Base-by-base conservation (phyloP, 1,139 yeast genomes). In the Saccharomycopsis hybrid region DNA sequence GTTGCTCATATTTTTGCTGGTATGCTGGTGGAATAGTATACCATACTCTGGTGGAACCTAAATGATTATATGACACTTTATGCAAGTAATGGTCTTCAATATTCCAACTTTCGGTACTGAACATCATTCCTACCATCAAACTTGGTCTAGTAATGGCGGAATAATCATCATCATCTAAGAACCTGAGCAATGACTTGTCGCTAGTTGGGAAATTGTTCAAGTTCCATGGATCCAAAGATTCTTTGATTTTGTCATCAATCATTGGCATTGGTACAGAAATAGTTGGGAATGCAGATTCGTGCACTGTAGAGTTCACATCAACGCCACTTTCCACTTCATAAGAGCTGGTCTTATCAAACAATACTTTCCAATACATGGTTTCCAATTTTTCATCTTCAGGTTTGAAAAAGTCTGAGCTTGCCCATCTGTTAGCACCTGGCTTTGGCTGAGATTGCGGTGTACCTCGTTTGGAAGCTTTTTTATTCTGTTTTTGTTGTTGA, bases 11-110 rank as follows among this genome's bases (percentile, higher is more conserved):
- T 54, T 74, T 75, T 5, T 69, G 77, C 47, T 82, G 78, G 50
- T 80, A 80, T 56, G 70, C 70, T n/a, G 85, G 88, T 0, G 92
- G 83, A 24, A 89, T 76, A 43, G 88, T 79, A 59, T 83, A 86
- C 95, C 95, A 85, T n/a, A 82, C 68, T 60, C 80, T 82, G 29
- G 76, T 67, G 3, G 82, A 82, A 5, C 95, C 95, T 49, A 76
- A 65, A 57, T 84, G 85, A 55, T 80, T 86, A 58, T 77, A 85
- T 60, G 82, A 83, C 30, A 79, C 70, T 7, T 77, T 68, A 54
- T 84, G 85, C 0, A 89, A 69, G 62, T 80, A 82, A 58, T 84
- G 92, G 58, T 87, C 96, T 59, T 85, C 94, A 49, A 77, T 69
- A 49, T 72, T 73, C 95, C 95, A 89, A 57, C 83, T 77, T 54